phyloP scores from a whole-genome alignment of 139 green algal genomes.

The Klebsormidium nitens region DNA sequence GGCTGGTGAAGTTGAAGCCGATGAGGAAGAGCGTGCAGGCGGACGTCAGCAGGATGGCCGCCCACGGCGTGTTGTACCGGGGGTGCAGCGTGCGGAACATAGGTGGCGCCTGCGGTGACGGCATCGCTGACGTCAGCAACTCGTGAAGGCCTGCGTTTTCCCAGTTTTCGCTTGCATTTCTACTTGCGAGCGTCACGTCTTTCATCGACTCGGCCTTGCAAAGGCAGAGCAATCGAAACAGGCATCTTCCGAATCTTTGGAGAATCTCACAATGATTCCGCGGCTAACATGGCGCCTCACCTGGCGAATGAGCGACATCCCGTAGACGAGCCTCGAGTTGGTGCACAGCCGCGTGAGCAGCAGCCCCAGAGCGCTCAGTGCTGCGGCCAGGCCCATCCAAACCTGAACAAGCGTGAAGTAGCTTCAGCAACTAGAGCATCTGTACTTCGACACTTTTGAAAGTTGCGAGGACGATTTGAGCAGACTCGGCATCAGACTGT shows the following conservation, averaged over 20 bases:
- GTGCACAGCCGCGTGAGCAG: slow-evolving; percentile 27
- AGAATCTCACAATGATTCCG: no score
- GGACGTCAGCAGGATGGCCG: slow-evolving; percentile 7
- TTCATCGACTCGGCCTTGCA: no score
- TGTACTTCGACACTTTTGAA: no score
- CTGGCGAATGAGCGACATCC: slow-evolving; percentile 10
- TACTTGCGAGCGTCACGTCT: no score
- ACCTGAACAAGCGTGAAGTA: slow-evolving; percentile 10
- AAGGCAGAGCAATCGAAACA: no score
- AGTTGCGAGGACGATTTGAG: no score
- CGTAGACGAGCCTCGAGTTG: slow-evolving; percentile 21
- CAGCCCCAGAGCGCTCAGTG: slow-evolving; percentile 16
- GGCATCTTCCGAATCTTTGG: no score
- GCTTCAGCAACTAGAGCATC: slow-evolving; percentile 6
- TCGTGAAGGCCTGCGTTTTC: no score
- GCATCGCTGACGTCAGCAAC: no score
- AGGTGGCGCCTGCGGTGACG: slow-evolving; percentile 2
- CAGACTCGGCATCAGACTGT: no score
- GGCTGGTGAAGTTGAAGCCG: slow-evolving; percentile 6
- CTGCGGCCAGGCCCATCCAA: slow-evolving; percentile 13
- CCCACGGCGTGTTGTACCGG: slow-evolving; percentile 13
- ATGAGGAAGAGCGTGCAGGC: slow-evolving; percentile 17
- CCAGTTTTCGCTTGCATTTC: no score
- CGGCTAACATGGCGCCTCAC: no score
- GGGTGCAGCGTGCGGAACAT: neutral